Evolutionary conservation across 139 green algal species (phyloP).

Genomic region (Edaphochlamys debaryana): DNA sequence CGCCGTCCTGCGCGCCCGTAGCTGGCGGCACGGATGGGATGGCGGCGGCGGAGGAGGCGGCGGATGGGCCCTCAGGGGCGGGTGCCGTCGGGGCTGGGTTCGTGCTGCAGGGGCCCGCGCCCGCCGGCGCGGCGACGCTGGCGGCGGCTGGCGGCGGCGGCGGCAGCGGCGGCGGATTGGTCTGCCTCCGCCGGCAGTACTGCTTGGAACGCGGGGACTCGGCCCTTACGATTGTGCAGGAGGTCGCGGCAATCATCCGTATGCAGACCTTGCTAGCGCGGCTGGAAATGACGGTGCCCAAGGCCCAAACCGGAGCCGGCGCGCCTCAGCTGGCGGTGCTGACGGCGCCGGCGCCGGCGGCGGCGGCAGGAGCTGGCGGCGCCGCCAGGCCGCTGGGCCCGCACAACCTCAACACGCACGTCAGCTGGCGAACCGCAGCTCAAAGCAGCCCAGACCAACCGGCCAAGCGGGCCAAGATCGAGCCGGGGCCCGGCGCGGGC

Average conservation of each 20-base stretch:
- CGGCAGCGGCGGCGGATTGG: not conserved
- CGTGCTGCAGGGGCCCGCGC: conserved; percentile 10
- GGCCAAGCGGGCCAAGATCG: not conserved
- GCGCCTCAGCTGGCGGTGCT: conserved; percentile 1
- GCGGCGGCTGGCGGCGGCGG: not conserved
- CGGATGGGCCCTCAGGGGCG: not conserved
- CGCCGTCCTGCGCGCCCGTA: not conserved
- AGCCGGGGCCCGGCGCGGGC: not conserved
- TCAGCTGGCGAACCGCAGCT: too few species aligned
- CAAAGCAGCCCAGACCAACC: too few species aligned
- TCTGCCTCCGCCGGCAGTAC: conserved; percentile 41
- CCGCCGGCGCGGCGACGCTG: too few species aligned
- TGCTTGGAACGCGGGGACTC: conserved; percentile 28
- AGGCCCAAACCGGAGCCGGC: not conserved
- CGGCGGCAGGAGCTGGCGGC: not conserved
- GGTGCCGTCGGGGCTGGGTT: not conserved
- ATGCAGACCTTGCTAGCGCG: conserved; percentile 46
- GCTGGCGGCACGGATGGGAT: not conserved
- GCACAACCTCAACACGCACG: not conserved
- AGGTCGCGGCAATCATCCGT: conserved; percentile 41
- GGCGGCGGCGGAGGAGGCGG: not conserved
- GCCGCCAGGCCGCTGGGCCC: not conserved
- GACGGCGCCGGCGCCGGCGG: not conserved
- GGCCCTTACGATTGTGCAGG: conserved; percentile 35
- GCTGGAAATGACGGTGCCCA: conserved; percentile 40